A percentile compares a stretch with the other conserved stretches of the same genome.
Conservation (phyloP, 23 red algal species). For the Gracilaria domingensis region DNA sequence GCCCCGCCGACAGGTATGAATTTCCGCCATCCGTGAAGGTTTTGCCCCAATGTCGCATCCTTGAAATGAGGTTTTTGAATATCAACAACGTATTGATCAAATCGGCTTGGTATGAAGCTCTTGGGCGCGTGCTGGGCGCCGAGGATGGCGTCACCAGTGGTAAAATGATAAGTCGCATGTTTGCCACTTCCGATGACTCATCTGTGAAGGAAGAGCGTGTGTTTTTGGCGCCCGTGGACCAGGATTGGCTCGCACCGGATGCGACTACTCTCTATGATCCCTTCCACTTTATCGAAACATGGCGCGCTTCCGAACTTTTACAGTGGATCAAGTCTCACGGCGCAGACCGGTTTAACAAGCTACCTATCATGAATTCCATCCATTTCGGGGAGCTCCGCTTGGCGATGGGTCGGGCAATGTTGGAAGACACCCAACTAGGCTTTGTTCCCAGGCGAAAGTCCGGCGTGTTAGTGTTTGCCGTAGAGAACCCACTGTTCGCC, state of each 20-base stretch:
- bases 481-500: neutral
- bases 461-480: constrained; percentile 22
- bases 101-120: constrained; percentile 82
- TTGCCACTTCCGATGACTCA: constrained; percentile 8
- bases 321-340: constrained; percentile 33
- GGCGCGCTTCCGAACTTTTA: constrained; percentile 73
- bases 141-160: constrained; percentile 61
- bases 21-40: constrained; percentile 23
- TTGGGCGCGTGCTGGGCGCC: constrained; percentile 52
- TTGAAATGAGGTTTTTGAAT: constrained; percentile 78
- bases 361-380: constrained; percentile 26
- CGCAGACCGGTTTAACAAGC: neutral
- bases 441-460: constrained; percentile 21
- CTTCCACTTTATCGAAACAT: constrained; percentile 49
- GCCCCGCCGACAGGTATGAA: neutral
- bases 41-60: constrained; percentile 42
- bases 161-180: constrained; percentile 79
- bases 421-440: neutral
- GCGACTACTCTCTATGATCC: neutral
- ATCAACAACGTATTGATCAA: constrained; percentile 83
- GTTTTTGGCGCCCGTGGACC: neutral
- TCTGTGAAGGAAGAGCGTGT: neutral
- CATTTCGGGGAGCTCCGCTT: constrained; percentile 36
- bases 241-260: neutral
- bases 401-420: constrained; percentile 16